Percentiles rank a stretch among this genome's conserved stretches.
These are phyloP conservation scores for Macadamia tetraphylla DNA, from an alignment of 164 flowering plant species.

Conservation along the genomic window DNA sequence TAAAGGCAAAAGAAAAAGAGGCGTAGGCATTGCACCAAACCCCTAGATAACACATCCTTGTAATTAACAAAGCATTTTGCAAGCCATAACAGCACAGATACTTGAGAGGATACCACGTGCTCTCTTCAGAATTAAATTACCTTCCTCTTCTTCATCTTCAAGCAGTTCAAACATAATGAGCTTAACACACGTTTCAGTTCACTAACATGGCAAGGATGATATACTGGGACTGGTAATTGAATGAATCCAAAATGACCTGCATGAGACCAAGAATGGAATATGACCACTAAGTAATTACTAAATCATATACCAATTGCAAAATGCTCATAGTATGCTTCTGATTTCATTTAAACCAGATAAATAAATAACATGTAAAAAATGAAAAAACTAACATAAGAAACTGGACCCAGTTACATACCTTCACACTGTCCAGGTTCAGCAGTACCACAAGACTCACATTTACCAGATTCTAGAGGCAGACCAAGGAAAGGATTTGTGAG, in stretches of 20 bases:
- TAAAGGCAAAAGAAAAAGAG: too few relatives aligned
- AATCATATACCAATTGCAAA: neutral
- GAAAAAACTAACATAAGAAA: neutral
- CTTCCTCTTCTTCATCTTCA: constrained; percentile 59
- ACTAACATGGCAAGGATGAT: constrained; percentile 68
- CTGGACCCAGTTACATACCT: constrained; percentile 36
- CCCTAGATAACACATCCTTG: too few relatives aligned
- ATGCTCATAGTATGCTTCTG: too few relatives aligned
- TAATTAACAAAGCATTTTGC: neutral
- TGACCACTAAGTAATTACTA: neutral
- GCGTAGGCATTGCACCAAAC: too few relatives aligned
- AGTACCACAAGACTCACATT: constrained; percentile 92
- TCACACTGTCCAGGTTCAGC: constrained; percentile 84
- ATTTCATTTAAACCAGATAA: neutral
- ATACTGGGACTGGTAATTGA: constrained; percentile 74
- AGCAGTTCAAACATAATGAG: constrained; percentile 71
- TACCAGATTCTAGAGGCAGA: constrained; percentile 79
- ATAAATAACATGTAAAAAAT: neutral
- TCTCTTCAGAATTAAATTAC: constrained; percentile 24
- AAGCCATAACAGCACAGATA: neutral
- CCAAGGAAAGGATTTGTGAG: constrained; percentile 88
- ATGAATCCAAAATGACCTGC: constrained; percentile 96
- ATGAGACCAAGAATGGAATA: constrained; percentile 10
- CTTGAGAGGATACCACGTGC: neutral
- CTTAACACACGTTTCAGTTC: constrained; percentile 64